A percentile compares a stretch with the other conserved stretches of the same genome.
Conservation (phyloP, 202 grass and related monocot genomes). For the Setaria viridis region DNA sequence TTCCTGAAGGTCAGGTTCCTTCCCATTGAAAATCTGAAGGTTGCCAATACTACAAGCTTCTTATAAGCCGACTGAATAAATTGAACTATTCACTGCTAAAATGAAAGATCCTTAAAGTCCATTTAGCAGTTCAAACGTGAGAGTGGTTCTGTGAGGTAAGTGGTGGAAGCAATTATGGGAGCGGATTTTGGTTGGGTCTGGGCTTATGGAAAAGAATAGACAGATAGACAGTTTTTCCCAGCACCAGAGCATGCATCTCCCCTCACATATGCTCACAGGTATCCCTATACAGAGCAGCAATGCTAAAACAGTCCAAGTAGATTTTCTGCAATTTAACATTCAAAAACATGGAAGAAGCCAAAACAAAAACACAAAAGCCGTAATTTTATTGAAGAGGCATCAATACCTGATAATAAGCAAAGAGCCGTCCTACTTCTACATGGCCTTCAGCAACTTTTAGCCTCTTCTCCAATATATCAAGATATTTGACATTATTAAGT, state of each 20-base stretch:
- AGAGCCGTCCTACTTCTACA: constrained; percentile 88
- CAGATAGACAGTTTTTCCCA: not conserved
- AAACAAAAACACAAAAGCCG: constrained; percentile 31
- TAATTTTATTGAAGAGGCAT: constrained; percentile 35
- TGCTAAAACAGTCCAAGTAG: constrained; percentile 9
- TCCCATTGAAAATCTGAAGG: constrained; percentile 1
- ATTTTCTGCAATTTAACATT: constrained; percentile 12
- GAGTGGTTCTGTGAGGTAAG: not conserved
- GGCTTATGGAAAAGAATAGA: not conserved
- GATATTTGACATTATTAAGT: constrained; percentile 46
- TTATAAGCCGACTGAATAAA: not conserved
- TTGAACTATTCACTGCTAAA: not conserved
- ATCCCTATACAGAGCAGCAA: not conserved
- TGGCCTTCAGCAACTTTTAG: constrained; percentile 93
- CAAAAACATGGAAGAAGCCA: not conserved
- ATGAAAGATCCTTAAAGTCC: constrained; percentile 2
- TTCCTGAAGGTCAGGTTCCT: not conserved
- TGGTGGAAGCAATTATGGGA: not conserved
- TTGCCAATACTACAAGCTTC: constrained; percentile 1
- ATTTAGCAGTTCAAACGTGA: constrained; percentile 9
- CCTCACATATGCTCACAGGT: not conserved
- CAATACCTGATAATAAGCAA: constrained; percentile 94
- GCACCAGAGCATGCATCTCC: not conserved
- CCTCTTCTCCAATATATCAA: constrained; percentile 74
- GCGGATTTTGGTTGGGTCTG: not conserved